Base-by-base conservation (phyloP, 371 early-diverging fungal genomes). In the Mucor mucedo region DNA sequence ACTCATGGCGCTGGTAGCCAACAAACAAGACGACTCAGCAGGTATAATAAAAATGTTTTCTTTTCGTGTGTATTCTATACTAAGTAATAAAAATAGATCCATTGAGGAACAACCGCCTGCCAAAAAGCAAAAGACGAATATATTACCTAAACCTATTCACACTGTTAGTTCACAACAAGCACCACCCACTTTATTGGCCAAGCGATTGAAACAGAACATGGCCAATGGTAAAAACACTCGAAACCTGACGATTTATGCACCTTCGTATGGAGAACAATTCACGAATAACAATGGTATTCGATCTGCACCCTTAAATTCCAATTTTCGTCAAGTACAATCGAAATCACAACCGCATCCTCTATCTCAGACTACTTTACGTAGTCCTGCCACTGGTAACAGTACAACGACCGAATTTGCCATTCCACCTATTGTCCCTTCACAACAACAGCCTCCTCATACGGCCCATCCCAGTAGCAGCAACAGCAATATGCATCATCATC, bases 251-350 rank as follows among this genome's bases (percentile, higher is more conserved):
- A 86, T 86, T 41, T 84, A 74, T 73, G 76, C 86, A 9, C 84
- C 86, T 2, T 82, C 86, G 10, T 86, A 86, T 52, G 73, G 71
- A 32, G 84, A 83, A 30, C 82, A 80, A 52, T 63, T 60, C 21
- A 41, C 78, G 5, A 69, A 21, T 21, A 21, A 21, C 21, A 21
- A 77, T 14, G 74, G 80, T 11, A 78, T 86, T 30, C 79, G 79
- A 41, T 86, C 86, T 29, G 86, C 86, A 28, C 86, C 86, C 7
- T 62, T 86, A n/a, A 75, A 84, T 57, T 80, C 86, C 10, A 71
- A 77, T n/a, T 78, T 78, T 40, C 69, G 70, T 21, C 62, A 58
- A 58, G 47, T 52, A 38, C 58, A 52, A 58, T n/a, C 8, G 70
- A 70, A 41, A 69, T 50, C 47, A 59, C 77, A 58, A 38, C 66